These are phyloP conservation scores for Nicotiana benthamiana DNA, from an alignment of 257 asterid species.

Conservation along the genomic window DNA sequence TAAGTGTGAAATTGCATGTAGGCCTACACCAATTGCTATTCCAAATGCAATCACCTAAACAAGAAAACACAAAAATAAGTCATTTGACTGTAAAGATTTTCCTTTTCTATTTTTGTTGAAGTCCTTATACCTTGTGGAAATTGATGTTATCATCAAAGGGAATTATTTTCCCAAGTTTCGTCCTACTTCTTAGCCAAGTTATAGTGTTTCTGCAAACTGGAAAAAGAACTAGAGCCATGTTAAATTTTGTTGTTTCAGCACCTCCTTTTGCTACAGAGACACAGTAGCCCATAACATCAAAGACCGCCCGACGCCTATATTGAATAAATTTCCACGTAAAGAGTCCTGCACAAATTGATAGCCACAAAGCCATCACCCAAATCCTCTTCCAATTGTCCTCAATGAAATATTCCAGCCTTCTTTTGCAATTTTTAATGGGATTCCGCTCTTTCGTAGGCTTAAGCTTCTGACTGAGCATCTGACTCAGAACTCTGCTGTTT, in stretches of 20 bases:
- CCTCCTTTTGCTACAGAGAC: conserved; percentile 19
- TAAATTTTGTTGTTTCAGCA: conserved; percentile 17
- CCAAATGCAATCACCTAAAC: conserved; percentile 14
- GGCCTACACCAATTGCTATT: conserved; percentile 14
- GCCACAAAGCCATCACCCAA: conserved; percentile 19
- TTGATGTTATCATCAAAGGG: conserved; percentile 22
- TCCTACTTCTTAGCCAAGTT: conserved; percentile 21
- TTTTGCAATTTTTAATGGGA: conserved; percentile 15
- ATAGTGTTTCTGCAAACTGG: conserved; percentile 22
- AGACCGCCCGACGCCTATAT: conserved; percentile 10
- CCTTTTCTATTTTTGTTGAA: not conserved
- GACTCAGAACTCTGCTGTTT: conserved; percentile 21
- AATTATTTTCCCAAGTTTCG: conserved; percentile 11
- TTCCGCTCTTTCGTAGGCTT: conserved; percentile 21
- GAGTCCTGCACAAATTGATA: conserved; percentile 13
- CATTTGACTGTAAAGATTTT: not conserved
- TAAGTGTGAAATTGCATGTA: conserved; percentile 18
- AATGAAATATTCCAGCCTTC: conserved; percentile 12
- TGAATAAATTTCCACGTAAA: conserved; percentile 17
- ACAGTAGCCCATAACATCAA: conserved; percentile 18
- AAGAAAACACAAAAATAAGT: not conserved
- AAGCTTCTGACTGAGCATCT: conserved; percentile 25
- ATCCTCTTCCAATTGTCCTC: conserved; percentile 20
- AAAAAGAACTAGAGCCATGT: conserved; percentile 21
- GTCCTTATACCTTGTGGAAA: conserved; percentile 17